These are phyloP conservation scores for Ensete ventricosum DNA, from an alignment of 176 grass and related monocot genomes.

Conservation along the genomic window DNA sequence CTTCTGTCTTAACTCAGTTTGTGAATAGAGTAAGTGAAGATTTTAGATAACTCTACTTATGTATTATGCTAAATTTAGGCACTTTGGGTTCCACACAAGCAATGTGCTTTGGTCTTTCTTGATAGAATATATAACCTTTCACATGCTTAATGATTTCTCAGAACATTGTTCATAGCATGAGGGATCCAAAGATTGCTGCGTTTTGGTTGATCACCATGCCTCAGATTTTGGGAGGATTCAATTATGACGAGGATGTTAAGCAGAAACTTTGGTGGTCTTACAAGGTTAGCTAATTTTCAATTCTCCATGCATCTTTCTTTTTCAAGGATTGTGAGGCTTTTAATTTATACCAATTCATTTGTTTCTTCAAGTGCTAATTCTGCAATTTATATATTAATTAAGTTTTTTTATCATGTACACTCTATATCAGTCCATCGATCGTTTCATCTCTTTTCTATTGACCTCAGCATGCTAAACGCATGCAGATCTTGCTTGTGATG, in stretches of 20 bases:
- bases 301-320: background rate
- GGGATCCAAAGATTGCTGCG: slow-evolving; percentile 30
- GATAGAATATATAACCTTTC: no score
- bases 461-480: background rate
- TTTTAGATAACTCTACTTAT: background rate
- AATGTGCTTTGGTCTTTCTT: background rate
- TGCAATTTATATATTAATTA: background rate
- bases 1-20: background rate
- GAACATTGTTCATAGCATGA: slow-evolving; percentile 34
- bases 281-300: slow-evolving; percentile 5
- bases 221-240: slow-evolving; percentile 27
- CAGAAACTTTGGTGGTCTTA: slow-evolving; percentile 32
- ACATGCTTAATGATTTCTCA: slow-evolving; percentile 8
- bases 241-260: slow-evolving; percentile 29
- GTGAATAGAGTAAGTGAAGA: background rate
- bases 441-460: background rate
- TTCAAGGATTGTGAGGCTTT: background rate
- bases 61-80: background rate
- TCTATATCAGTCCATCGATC: background rate
- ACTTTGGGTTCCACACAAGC: background rate
- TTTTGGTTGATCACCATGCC: slow-evolving; percentile 37
- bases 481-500: background rate
- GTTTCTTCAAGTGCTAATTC: background rate
- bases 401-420: background rate
- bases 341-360: background rate